Evolutionary conservation across 169 alveolate species (phyloP).

Genomic region (Eimeria sp.): DNA sequence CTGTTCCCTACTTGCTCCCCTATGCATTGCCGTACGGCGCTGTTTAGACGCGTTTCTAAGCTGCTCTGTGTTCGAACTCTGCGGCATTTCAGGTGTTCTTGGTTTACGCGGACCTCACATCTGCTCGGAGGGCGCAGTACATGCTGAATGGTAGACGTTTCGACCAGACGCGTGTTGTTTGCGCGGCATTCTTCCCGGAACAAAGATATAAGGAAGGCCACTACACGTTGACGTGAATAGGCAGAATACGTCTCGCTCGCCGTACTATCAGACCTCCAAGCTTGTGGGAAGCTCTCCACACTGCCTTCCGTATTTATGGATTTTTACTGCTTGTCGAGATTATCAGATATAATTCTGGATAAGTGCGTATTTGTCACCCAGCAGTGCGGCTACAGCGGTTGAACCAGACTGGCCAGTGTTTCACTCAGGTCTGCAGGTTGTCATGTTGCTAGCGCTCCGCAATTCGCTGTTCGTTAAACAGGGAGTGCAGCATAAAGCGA

Average conservation of each 20-base stretch:
- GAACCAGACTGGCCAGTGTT: neutral
- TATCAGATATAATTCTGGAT: neutral
- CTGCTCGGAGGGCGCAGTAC: slow-evolving; percentile 93
- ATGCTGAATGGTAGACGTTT: slow-evolving; percentile 93
- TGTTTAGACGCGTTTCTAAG: neutral
- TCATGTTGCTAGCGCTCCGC: neutral
- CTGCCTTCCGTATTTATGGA: neutral
- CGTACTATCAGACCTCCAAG: neutral
- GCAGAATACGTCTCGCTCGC: neutral
- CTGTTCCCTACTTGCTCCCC: neutral
- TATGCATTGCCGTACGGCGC: neutral
- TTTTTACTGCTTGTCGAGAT: neutral
- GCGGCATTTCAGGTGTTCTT: slow-evolving; percentile 89
- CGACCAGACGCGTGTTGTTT: slow-evolving; percentile 92
- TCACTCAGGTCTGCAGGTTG: neutral
- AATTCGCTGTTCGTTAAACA: neutral
- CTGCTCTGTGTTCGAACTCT: neutral
- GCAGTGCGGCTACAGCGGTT: neutral
- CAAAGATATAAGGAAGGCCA: slow-evolving; percentile 89
- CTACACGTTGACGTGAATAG: slow-evolving; percentile 89
- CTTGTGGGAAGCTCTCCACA: slow-evolving; percentile 5
- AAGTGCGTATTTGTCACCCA: neutral
- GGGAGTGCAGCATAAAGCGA: neutral
- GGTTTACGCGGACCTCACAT: slow-evolving; percentile 88
- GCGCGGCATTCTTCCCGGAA: slow-evolving; percentile 95